phyloP scores from a whole-genome alignment of 768 basidiomycete species.

The Trametes cubensis region DNA sequence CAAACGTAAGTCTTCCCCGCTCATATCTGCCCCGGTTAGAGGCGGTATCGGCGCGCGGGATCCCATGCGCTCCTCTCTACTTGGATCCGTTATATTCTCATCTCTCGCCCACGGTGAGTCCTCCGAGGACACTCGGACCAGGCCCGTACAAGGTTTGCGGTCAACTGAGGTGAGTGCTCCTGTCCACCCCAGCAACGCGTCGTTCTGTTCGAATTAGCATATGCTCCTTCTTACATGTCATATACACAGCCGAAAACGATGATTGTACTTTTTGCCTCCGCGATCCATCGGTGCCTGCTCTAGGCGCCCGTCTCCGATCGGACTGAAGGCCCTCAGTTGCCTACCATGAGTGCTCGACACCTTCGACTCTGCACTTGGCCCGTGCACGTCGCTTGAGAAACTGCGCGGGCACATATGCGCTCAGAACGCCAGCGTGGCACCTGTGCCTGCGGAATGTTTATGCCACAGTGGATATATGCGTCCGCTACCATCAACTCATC shows the following conservation, averaged over 20 bases:
- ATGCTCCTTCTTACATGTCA: conserved; percentile 16
- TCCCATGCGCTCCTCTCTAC: conserved; percentile 4
- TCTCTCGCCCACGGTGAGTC: background rate
- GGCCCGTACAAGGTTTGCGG: conserved; percentile 18
- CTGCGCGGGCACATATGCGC: background rate
- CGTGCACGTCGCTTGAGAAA: conserved; percentile 7
- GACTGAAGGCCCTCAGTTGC: background rate
- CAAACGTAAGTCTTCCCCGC: conserved; percentile 68
- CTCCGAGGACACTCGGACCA: conserved; percentile 18
- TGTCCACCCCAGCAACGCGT: conserved; percentile 11
- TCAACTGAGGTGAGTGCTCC: conserved; percentile 18
- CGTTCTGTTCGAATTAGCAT: background rate
- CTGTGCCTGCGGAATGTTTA: conserved; percentile 1
- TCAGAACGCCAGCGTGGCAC: background rate
- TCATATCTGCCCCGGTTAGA: background rate
- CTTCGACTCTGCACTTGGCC: background rate
- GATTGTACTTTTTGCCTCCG: conserved; percentile 15
- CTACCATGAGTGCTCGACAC: background rate
- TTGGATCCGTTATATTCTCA: background rate
- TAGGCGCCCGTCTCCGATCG: conserved; percentile 18
- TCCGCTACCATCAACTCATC: conserved; percentile 11
- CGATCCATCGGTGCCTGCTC: conserved; percentile 14
- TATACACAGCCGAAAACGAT: conserved; percentile 15
- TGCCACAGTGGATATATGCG: conserved; percentile 18
- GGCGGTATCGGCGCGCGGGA: conserved; percentile 12